Evolutionary conservation across 1,284 basidiomycete genomes (phyloP), one percentile per base, ranked within the genome.

Genomic region (Chiua sp.): DNA sequence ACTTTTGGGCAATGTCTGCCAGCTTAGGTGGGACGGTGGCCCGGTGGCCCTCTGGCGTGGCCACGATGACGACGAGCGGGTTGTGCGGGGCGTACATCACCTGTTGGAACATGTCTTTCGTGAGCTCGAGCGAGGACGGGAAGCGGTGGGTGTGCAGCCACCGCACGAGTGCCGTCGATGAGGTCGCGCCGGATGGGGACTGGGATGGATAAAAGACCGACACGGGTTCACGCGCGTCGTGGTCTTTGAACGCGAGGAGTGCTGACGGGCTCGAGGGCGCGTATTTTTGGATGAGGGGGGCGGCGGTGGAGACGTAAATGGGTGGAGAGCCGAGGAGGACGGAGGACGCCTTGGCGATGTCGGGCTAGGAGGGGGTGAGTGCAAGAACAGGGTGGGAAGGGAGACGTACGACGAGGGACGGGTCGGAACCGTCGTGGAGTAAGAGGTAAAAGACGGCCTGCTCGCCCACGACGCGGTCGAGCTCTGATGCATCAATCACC

Each of bases 11-110:
- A 18, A 91, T 78, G 53, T 83, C 80, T 33, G 72, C 73, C 7
- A 94, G 74, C 35, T 79, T 79, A 52, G 78, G 74, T 8, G 80
- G 74, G 12, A 87, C 82, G 37, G 73, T 72, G 18, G 72, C 74
- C 26, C 79, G 78, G 42, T 80, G 74, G 0, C 69, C 70, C 0
- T 65, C 62, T 0, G 77, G 76, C 16, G 81, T 78, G 6, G 85
- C 84, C 53, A 84, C 88, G 51, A 98, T 82, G 7, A 96, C 89
- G 5, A 97, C 92, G 18, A 94, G 81, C 2, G 92, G 88, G 4
- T 80, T 73, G 49, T 87, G 81, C 0, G 87, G 83, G 4, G 89
- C 87, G 59, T 90, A 89, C 92, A 97, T 94, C 44, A 97, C 84
- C 26, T 82, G 81, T 62, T 91, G 85, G 81, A 94, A 95, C 7